These are phyloP conservation scores for Stentor roeselii DNA, from an alignment of 73 alveolate genomes.

Conservation along the genomic window DNA sequence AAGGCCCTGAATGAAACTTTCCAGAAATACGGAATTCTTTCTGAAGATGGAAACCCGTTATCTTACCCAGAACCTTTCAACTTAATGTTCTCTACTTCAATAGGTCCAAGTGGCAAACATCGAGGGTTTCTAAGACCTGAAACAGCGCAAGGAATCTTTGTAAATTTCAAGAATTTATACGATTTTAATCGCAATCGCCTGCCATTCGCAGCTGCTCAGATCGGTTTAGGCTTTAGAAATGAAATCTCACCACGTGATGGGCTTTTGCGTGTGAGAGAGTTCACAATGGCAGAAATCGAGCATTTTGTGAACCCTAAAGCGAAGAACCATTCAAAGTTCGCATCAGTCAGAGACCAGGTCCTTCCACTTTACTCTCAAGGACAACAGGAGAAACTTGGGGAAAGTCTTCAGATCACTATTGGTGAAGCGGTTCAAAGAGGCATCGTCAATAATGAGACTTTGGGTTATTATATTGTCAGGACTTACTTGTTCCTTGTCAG, in stretches of 20 bases:
- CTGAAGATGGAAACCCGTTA: conserved; percentile 96
- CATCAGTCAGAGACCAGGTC: conserved; percentile 59
- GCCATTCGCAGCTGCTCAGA: conserved; percentile 98
- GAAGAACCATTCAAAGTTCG: conserved; percentile 87
- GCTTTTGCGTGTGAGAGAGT: conserved; percentile 95
- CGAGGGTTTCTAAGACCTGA: conserved; percentile 98
- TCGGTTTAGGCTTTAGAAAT: conserved; percentile 98
- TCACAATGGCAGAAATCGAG: conserved; percentile 99
- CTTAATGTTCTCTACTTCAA: conserved; percentile 95
- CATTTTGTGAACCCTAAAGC: conserved; percentile 95
- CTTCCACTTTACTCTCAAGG: conserved; percentile 81
- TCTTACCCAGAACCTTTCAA: conserved; percentile 96
- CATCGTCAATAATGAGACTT: conserved; percentile 93
- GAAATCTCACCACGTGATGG: conserved; percentile 99
- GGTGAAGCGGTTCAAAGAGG: conserved; percentile 87
- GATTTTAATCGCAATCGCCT: conserved; percentile 93
- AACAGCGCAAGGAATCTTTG: conserved; percentile 99
- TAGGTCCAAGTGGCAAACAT: conserved; percentile 96
- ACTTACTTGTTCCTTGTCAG: conserved; percentile 75
- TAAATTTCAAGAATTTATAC: conserved; percentile 90
- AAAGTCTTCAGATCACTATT: conserved; percentile 43
- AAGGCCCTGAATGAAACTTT: conserved; percentile 75
- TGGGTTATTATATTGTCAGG: conserved; percentile 97
- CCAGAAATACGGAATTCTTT: conserved; percentile 73
- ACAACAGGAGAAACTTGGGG: conserved; percentile 45